Conservation (phyloP, 805 yeast genomes). For the Crinitomyces ghanaensis region DNA sequence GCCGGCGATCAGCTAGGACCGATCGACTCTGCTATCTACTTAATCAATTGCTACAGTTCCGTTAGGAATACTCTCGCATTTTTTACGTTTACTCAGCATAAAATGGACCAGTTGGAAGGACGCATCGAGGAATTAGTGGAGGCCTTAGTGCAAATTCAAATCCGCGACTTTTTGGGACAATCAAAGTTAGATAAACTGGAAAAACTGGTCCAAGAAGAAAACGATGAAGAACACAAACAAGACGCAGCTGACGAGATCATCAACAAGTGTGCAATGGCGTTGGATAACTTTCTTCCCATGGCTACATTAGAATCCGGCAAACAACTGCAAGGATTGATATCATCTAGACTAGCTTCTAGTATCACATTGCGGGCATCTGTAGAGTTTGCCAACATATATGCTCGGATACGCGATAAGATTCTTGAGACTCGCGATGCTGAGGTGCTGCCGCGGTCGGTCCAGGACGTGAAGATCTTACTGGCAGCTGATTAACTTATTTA, state of each 20-base stretch:
- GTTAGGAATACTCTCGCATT: conserved; percentile 22
- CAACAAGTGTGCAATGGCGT: conserved; percentile 12
- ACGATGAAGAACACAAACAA: conserved; percentile 1
- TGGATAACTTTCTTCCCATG: conserved; percentile 27
- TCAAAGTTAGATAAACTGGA: conserved; percentile 15
- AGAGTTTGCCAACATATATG: conserved; percentile 24
- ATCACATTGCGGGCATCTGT: conserved; percentile 22
- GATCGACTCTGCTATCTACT: conserved; percentile 24
- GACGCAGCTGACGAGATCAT: conserved; percentile 6
- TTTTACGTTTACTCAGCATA: conserved; percentile 21
- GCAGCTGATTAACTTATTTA: conserved; percentile 11
- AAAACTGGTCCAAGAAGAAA: background rate
- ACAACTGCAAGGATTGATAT: conserved; percentile 20
- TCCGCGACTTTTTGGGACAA: conserved; percentile 10
- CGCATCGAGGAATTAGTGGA: conserved; percentile 19
- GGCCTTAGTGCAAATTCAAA: conserved; percentile 21
- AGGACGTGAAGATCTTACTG: conserved; percentile 21
- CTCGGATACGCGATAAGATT: conserved; percentile 21
- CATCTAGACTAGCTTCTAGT: conserved; percentile 25
- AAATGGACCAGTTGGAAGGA: conserved; percentile 21
- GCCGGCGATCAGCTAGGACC: conserved; percentile 16
- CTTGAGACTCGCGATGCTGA: conserved; percentile 14
- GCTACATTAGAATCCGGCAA: conserved; percentile 24
- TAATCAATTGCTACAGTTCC: conserved; percentile 28
- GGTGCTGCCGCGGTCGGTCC: conserved; percentile 20